Evolutionary conservation across 1,139 yeast genomes (phyloP).

Genomic region (Suhomyces taliae): DNA sequence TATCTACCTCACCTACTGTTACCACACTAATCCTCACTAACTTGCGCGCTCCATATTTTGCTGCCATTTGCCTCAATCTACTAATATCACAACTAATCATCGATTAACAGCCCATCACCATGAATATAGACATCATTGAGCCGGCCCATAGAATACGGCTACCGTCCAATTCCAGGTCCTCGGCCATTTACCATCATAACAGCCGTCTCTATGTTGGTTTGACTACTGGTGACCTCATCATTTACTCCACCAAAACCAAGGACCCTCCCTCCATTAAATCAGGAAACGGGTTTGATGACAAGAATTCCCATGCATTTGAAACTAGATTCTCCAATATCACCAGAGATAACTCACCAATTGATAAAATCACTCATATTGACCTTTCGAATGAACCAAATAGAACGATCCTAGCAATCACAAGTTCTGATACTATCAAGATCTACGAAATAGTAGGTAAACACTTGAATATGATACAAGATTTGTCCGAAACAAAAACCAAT

Average conservation of each 20-base stretch:
- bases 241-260: constrained; percentile 16
- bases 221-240: constrained; percentile 36
- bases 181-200: constrained; percentile 25
- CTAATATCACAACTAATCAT: not conserved
- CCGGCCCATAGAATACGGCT: constrained; percentile 32
- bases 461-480: constrained; percentile 31
- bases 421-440: constrained; percentile 26
- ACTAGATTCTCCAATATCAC: constrained; percentile 26
- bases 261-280: not conserved
- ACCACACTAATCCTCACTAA: too few relatives aligned
- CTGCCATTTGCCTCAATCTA: not conserved
- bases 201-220: constrained; percentile 34
- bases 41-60: not conserved
- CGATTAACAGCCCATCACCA: not conserved
- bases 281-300: constrained; percentile 17
- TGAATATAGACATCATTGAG: constrained; percentile 37
- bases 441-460: constrained; percentile 39
- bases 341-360: constrained; percentile 22
- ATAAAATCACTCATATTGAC: constrained; percentile 20
- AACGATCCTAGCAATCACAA: constrained; percentile 29
- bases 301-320: constrained; percentile 17
- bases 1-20: too few relatives aligned
- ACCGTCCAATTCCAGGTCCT: constrained; percentile 21
- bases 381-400: constrained; percentile 21
- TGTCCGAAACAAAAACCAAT: constrained; percentile 27